Percentiles rank a stretch among this genome's conserved stretches.
phyloP scores from a whole-genome alignment of 495 filamentous ascomycete species.

The Podospora conica region DNA sequence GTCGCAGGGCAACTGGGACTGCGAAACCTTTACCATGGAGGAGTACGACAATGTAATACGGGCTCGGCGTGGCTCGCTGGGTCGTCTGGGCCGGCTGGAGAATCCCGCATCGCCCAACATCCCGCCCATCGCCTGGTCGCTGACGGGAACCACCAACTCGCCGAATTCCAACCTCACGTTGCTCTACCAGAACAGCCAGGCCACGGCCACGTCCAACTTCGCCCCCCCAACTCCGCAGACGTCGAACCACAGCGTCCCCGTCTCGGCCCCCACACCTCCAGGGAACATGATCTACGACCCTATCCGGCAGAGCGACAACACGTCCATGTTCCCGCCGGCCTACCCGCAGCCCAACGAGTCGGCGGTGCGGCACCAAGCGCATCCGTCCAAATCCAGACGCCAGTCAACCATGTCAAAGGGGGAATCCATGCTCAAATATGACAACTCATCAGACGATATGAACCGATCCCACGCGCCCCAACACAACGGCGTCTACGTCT shows the following conservation, averaged over 20 bases:
- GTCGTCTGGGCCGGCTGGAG: constrained; percentile 26
- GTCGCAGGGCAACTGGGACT: constrained; percentile 75
- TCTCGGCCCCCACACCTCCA: constrained; percentile 37
- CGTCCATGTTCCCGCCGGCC: constrained; percentile 38
- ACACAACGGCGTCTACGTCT: constrained; percentile 24
- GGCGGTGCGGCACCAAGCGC: constrained; percentile 34
- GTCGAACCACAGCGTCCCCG: constrained; percentile 16
- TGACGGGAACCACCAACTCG: constrained; percentile 76
- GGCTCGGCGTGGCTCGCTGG: constrained; percentile 47
- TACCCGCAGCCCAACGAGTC: constrained; percentile 44
- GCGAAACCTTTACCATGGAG: constrained; percentile 68
- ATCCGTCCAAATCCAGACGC: constrained; percentile 17
- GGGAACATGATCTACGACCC: constrained; percentile 50
- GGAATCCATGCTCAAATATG: constrained; percentile 36
- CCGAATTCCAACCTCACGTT: constrained; percentile 71
- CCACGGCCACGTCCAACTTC: constrained; percentile 18
- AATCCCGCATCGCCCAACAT: constrained; percentile 33
- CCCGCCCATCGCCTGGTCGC: constrained; percentile 65
- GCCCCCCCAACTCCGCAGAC: constrained; percentile 6
- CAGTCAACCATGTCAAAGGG: constrained; percentile 25
- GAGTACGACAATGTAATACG: constrained; percentile 63
- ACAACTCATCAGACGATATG: constrained; percentile 29
- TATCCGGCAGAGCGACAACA: constrained; percentile 41
- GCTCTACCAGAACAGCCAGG: constrained; percentile 52
- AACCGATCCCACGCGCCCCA: constrained; percentile 16